phyloP scores from a whole-genome alignment of 1,139 yeast species.

The Yamadazyma triangularis region DNA sequence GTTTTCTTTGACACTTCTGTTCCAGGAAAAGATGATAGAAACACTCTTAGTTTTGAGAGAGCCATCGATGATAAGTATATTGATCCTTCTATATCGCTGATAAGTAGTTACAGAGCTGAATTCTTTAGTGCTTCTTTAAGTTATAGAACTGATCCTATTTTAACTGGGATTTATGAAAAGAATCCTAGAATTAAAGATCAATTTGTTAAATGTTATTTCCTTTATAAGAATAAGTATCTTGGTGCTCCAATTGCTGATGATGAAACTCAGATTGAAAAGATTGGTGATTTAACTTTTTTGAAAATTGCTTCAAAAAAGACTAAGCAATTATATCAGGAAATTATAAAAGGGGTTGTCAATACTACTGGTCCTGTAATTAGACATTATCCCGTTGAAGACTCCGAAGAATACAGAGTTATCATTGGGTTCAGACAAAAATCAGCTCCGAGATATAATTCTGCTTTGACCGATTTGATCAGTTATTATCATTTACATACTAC shows the following conservation, averaged over 20 bases:
- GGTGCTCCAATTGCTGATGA: constrained; percentile 9
- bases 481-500: constrained; percentile 85
- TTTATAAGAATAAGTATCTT: constrained; percentile 68
- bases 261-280: constrained; percentile 39
- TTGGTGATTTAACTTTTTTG: constrained; percentile 77
- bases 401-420: constrained; percentile 77
- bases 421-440: constrained; percentile 86
- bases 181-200: constrained; percentile 37
- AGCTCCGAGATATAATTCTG: constrained; percentile 84
- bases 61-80: constrained; percentile 80
- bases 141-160: constrained; percentile 43
- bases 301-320: constrained; percentile 80
- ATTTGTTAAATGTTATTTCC: constrained; percentile 75
- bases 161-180: constrained; percentile 38
- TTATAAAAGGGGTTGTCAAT: constrained; percentile 63
- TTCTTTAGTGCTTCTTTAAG: constrained; percentile 71
- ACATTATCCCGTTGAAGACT: constrained; percentile 74
- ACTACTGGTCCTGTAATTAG: constrained; percentile 93
- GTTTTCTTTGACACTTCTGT: constrained; percentile 77
- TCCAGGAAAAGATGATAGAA: constrained; percentile 7
- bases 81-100: constrained; percentile 46
- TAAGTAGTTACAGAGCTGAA: constrained; percentile 65
- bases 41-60: constrained; percentile 45
- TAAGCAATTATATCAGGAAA: constrained; percentile 66
- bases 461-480: constrained; percentile 81